Evolutionary conservation across 2,329 filamentous ascomycete genomes (phyloP), one percentile per base, ranked within the genome.

Genomic region (Niveomyces coronatus): DNA sequence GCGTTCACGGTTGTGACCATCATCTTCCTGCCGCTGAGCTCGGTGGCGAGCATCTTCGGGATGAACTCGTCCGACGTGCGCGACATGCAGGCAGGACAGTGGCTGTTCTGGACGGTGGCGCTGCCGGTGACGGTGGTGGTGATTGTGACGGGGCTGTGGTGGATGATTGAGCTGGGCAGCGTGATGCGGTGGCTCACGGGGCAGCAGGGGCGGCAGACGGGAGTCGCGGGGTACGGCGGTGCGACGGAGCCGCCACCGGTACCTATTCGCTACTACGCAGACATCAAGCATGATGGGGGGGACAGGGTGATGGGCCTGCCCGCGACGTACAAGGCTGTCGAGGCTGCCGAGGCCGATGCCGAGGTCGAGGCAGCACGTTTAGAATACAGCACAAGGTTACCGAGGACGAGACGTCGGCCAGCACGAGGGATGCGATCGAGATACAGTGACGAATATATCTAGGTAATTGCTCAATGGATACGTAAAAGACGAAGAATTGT

Each of bases 31-130:
- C 67, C 68, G 1, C 54, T 70, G 6, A 61, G 60, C 35, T 55
- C 64, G 19, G 57, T 70, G 3, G 62, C 65, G 9, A 65, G 62
- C 47, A 62, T 70, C 40, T 67, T 73, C 45, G 68, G 69, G 38
- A 72, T 73, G 66, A 71, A 73, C 49, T 68, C 67, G 4, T 54
- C 52, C 34, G 69, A 71, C 45, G 55, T 72, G 4, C 61, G 67
- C 18, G 61, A 71, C 45, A 67, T 70, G 60, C 54, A 64, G n/a
- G 50, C 53, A 8, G 54, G 55, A 4, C 67, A 71, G 51, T 67
- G 65, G 62, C 47, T 64, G 3, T 74, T 68, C 51, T 74, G 69
- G 69, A 60, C 56, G 3, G 57, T 62, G 1, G 65, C 68, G 2
- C 39, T 72, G 9, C 67, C 67, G 1, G 53, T 71, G 3, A 71